Percentiles rank a stretch among this genome's conserved stretches.
Conservation (phyloP, 192 early-diverging fungal species). For the Backusella psychrophila region DNA sequence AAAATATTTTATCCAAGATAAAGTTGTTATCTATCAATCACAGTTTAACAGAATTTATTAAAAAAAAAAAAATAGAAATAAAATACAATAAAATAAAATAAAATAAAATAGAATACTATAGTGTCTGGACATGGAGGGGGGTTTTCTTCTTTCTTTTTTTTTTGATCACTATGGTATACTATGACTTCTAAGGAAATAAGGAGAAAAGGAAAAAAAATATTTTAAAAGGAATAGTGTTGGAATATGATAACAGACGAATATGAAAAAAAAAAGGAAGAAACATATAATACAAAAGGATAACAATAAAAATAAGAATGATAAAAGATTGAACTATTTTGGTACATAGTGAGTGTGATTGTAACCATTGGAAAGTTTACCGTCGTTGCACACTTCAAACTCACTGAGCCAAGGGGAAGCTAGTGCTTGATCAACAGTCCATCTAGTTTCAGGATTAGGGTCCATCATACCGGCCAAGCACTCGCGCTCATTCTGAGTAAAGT, state of each 20-base stretch:
- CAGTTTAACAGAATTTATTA: neutral
- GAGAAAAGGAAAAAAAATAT: neutral
- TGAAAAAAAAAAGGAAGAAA: neutral
- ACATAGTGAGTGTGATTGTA: slow-evolving; percentile 27
- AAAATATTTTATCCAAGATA: neutral
- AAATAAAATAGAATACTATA: neutral
- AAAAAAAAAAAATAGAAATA: neutral
- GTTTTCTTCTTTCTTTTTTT: neutral
- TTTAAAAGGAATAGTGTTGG: neutral
- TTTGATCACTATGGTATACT: neutral
- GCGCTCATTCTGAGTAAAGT: slow-evolving; percentile 19
- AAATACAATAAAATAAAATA: neutral
- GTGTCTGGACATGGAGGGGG: neutral
- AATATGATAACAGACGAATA: neutral
- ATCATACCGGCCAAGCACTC: slow-evolving; percentile 37
- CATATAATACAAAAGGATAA: neutral
- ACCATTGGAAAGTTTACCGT: slow-evolving; percentile 29
- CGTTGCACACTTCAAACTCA: slow-evolving; percentile 42
- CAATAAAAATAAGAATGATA: neutral
- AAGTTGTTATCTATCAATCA: neutral
- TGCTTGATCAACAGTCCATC: slow-evolving; percentile 44
- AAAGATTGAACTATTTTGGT: neutral
- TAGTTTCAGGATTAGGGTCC: slow-evolving; percentile 39
- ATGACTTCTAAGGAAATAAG: neutral
- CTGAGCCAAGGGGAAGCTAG: slow-evolving; percentile 41